Base-by-base conservation (phyloP, 2,329 filamentous ascomycete species). In the Calonectria multiphialidica region DNA sequence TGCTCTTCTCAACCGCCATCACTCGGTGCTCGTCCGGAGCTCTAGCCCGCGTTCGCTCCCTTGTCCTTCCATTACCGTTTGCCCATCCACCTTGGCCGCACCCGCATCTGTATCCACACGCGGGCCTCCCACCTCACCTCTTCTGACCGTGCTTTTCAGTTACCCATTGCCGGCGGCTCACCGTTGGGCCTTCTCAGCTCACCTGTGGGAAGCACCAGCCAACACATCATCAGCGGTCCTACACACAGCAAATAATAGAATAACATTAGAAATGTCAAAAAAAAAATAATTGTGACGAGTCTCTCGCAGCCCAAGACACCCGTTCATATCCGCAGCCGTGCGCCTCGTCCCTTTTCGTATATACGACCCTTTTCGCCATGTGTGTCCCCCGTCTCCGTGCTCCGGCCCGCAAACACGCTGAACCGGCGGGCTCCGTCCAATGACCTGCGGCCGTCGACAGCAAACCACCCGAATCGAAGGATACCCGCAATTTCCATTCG, bases 341-440 rank as follows among this genome's bases (percentile, higher is more conserved):
- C 21, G 59, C 30, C 61, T 42, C 8, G 37, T 45, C 30, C 33
- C 47, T 35, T 72, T 33, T 65, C 40, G 64, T 71, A 44, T 67
- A 67, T 71, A 67, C 64, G 40, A 67, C 30, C 45, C 49, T 62
- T 62, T 62, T 45, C 16, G 44, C 40, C 40, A 16, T 47, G 28
- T 12, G 28, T 12, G 13, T 33, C 40, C 63, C 63, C 68, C 63
- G 47, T 71, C 57, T 49, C 57, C 49, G 64, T 59, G 40, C 64
- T 64, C 64, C 40, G 69, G 57, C 64, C 69, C 57, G 63, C 69
- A 71, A 67, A 67, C 63, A 45, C 18, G 47, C 69, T 71, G 64
- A 23, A 53, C 69, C 47, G 30, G 40, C 64, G 28, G 40, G 47
- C 40, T 62, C 69, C 63, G 47, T 67, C 65, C 69, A 71, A 66